These are phyloP conservation scores for Capsicum pubescens DNA, from an alignment of 257 asterid species.

Conservation along the genomic window DNA sequence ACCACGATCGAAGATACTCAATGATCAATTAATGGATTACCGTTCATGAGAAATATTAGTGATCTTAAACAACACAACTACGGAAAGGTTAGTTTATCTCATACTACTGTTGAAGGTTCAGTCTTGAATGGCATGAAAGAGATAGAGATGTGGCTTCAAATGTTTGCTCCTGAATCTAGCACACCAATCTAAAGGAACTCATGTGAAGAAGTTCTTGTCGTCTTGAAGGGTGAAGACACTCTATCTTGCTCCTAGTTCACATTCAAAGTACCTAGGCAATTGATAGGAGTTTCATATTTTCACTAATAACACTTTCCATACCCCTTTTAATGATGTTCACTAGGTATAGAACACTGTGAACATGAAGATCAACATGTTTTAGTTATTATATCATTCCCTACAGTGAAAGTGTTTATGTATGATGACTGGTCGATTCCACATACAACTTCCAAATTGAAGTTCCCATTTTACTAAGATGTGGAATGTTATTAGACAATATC, in stretches of 20 bases:
- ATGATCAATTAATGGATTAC: no score
- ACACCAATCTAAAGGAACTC: constrained; percentile 95
- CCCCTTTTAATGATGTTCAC: constrained; percentile 90
- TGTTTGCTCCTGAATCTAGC: constrained; percentile 75
- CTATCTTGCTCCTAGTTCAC: constrained; percentile 67
- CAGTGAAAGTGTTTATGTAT: constrained; percentile 81
- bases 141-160: constrained; percentile 96
- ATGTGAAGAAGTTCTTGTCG: constrained; percentile 83
- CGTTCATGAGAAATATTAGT: constrained; percentile 76
- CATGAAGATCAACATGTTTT: constrained; percentile 73
- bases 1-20: no score
- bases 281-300: constrained; percentile 67
- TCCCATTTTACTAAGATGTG: constrained; percentile 81
- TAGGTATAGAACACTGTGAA: constrained; percentile 76
- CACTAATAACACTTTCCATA: constrained; percentile 72
- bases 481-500: constrained; percentile 47
- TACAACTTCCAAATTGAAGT: constrained; percentile 77
- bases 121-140: constrained; percentile 79
- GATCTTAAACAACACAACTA: constrained; percentile 65
- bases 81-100: constrained; percentile 83
- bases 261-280: constrained; percentile 64
- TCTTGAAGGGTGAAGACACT: constrained; percentile 83
- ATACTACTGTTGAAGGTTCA: constrained; percentile 81
- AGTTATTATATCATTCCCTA: constrained; percentile 83
- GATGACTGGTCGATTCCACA: constrained; percentile 91